A percentile compares a stretch with the other conserved stretches of the same genome.
These are phyloP conservation scores for Globisporangium heterothallicum DNA, from an alignment of 352 stramenopile species.

Conservation along the genomic window DNA sequence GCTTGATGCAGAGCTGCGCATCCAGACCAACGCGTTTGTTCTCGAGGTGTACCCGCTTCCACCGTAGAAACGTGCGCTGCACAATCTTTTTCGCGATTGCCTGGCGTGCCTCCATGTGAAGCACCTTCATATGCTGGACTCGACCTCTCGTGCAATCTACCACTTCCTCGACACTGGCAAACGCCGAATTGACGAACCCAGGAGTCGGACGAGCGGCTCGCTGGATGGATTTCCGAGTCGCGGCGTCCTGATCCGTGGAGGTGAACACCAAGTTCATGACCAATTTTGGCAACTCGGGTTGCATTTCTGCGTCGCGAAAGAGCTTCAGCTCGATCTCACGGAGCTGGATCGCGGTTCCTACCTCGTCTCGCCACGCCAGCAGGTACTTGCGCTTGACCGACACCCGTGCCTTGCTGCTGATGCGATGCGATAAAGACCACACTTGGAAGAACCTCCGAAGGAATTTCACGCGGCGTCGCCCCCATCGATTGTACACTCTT, in stretches of 20 bases:
- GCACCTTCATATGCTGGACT: conserved; percentile 27
- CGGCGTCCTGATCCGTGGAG: conserved; percentile 27
- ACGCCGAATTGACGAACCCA: conserved; percentile 49
- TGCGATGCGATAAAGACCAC: conserved; percentile 39
- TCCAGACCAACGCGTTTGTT: conserved; percentile 48
- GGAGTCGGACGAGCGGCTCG: not conserved
- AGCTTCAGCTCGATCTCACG: conserved; percentile 57
- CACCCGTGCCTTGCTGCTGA: conserved; percentile 28
- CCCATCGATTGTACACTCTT: conserved; percentile 43
- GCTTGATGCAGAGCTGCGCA: conserved; percentile 70
- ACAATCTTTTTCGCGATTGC: conserved; percentile 61
- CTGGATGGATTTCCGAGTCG: conserved; percentile 11
- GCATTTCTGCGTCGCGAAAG: conserved; percentile 50
- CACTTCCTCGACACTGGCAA: conserved; percentile 33
- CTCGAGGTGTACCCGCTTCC: conserved; percentile 46
- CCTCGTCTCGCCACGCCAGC: conserved; percentile 37
- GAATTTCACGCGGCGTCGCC: conserved; percentile 18
- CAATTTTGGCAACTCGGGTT: conserved; percentile 37
- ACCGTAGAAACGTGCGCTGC: conserved; percentile 57
- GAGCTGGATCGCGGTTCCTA: conserved; percentile 37
- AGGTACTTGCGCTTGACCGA: conserved; percentile 36
- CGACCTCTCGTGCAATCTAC: conserved; percentile 14
- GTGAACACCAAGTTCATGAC: conserved; percentile 78
- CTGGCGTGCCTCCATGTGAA: conserved; percentile 38
- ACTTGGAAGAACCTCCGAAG: conserved; percentile 36